phyloP scores from a whole-genome alignment of 176 grass and related monocot genomes.

The Poa pratensis region DNA sequence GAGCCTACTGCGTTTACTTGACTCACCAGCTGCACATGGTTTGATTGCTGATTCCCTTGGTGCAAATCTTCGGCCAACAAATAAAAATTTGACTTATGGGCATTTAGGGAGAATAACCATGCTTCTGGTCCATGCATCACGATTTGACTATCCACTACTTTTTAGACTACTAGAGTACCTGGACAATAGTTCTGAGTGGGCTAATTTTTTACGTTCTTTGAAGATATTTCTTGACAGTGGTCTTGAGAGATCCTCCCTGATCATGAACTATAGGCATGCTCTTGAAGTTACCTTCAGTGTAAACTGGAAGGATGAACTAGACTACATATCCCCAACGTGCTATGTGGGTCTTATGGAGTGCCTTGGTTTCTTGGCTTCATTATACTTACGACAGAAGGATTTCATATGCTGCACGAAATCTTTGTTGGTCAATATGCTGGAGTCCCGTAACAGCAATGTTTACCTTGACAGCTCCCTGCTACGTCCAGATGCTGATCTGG shows the following conservation, averaged over 20 bases:
- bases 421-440: slow-evolving; percentile 56
- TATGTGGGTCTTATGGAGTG: slow-evolving; percentile 64
- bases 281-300: slow-evolving; percentile 47
- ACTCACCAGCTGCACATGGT: background rate
- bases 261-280: slow-evolving; percentile 42
- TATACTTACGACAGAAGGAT: slow-evolving; percentile 18
- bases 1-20: slow-evolving; percentile 39
- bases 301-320: slow-evolving; percentile 34
- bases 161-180: slow-evolving; percentile 27
- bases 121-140: background rate
- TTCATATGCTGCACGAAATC: slow-evolving; percentile 57
- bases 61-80: slow-evolving; percentile 2
- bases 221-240: slow-evolving; percentile 47
- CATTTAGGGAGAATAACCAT: background rate
- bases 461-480: slow-evolving; percentile 50
- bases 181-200: slow-evolving; percentile 46
- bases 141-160: background rate
- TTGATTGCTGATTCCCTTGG: background rate
- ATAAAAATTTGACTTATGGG: slow-evolving; percentile 26
- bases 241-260: slow-evolving; percentile 35
- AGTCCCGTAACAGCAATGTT: slow-evolving; percentile 41
- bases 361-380: slow-evolving; percentile 62
- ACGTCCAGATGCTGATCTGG: background rate
- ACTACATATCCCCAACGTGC: slow-evolving; percentile 63
- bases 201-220: slow-evolving; percentile 45